These are phyloP conservation scores for Trichoderma atroviride DNA, from an alignment of 2,329 filamentous ascomycete species.

Conservation along the genomic window DNA sequence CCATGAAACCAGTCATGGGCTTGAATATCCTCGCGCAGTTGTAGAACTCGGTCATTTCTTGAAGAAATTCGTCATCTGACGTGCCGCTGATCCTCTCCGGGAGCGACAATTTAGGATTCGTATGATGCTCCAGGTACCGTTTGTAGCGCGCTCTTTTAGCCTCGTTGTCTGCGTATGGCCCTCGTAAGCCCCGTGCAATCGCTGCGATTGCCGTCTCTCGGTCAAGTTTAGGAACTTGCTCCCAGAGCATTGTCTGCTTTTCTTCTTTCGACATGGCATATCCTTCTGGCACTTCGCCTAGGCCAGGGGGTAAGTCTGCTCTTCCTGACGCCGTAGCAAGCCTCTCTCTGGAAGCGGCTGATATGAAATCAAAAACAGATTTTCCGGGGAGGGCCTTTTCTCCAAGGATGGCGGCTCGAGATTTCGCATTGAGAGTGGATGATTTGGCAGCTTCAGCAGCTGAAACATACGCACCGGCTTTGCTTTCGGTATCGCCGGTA, in stretches of 20 bases:
- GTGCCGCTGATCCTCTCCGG: constrained; percentile 51
- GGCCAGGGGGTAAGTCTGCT: constrained; percentile 72
- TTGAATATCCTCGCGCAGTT: constrained; percentile 75
- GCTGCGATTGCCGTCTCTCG: constrained; percentile 69
- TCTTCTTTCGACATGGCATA: constrained; percentile 66
- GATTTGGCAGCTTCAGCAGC: constrained; percentile 76
- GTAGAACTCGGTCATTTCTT: constrained; percentile 77
- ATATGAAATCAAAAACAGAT: constrained; percentile 93
- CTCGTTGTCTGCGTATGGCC: constrained; percentile 82
- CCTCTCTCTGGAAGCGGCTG: constrained; percentile 73
- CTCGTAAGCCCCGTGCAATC: constrained; percentile 63
- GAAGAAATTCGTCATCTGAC: constrained; percentile 72
- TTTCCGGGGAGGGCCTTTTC: constrained; percentile 80
- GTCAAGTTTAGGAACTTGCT: constrained; percentile 65
- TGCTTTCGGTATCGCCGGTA: constrained; percentile 13
- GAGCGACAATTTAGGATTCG: constrained; percentile 50
- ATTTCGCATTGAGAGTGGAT: constrained; percentile 73
- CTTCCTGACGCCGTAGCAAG: constrained; percentile 77
- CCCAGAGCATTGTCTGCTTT: constrained; percentile 59
- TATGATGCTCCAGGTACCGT: constrained; percentile 75
- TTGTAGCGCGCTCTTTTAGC: constrained; percentile 80
- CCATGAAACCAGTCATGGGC: constrained; percentile 90
- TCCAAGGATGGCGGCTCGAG: constrained; percentile 77
- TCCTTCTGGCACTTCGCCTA: constrained; percentile 71
- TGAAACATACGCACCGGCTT: constrained; percentile 56